Percentiles rank a stretch among this genome's conserved stretches.
These are phyloP conservation scores for Hanseniaspora uvarum DNA, from an alignment of 1,139 yeast genomes.

Conservation along the genomic window DNA sequence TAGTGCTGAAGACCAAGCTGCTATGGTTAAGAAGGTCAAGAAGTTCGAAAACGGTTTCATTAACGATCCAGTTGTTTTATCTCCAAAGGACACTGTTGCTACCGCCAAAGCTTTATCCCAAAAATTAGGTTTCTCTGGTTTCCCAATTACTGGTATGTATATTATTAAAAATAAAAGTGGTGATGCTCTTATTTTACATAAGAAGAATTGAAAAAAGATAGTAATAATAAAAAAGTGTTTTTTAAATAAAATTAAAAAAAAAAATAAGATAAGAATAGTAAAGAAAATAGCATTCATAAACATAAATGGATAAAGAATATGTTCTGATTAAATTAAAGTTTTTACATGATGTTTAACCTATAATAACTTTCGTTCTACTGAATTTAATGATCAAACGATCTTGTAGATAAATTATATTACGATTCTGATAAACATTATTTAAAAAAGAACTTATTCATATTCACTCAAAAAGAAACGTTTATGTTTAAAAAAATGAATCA, in stretches of 20 bases:
- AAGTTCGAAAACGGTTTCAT: conserved; percentile 96
- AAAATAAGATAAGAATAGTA: background rate
- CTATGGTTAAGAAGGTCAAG: conserved; percentile 93
- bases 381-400: conserved; percentile 81
- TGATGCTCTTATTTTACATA: background rate
- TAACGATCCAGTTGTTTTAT: conserved; percentile 80
- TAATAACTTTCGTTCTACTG: conserved; percentile 99
- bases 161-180: background rate
- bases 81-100: conserved; percentile 67
- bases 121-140: conserved; percentile 83
- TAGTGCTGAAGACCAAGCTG: conserved; percentile 93
- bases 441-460: background rate
- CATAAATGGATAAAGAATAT: conserved; percentile 9
- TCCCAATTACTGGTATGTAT: conserved; percentile 98
- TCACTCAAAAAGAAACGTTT: background rate
- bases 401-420: conserved; percentile 57
- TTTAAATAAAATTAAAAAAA: background rate
- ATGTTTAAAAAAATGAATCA: background rate
- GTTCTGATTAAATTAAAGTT: conserved; percentile 11
- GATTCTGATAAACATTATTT: conserved; percentile 14
- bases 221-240: background rate
- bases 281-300: background rate
- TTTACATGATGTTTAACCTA: conserved; percentile 50
- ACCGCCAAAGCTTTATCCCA: conserved; percentile 66
- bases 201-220: background rate